Evolutionary conservation across 1,284 basidiomycete genomes (phyloP).

Genomic region (Marasmius oreades): DNA sequence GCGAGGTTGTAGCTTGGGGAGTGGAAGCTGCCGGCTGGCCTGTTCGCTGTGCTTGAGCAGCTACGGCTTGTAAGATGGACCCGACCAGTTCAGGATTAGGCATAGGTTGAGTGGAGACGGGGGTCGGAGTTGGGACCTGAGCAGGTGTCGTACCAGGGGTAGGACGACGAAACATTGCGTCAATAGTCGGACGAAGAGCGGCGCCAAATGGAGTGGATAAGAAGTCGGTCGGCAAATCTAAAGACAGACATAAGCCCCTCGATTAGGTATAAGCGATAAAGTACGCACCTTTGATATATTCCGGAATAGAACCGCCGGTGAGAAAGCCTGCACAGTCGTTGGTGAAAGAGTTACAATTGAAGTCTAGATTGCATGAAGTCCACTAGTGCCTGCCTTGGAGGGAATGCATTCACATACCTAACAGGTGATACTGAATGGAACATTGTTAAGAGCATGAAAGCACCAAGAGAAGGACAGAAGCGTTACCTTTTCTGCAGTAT

Average conservation of each 20-base stretch:
- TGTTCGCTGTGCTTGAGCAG: constrained; percentile 36
- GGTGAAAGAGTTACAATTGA: constrained; percentile 91
- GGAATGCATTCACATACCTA: constrained; percentile 51
- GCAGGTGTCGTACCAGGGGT: constrained; percentile 35
- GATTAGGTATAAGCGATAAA: neutral
- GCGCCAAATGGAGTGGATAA: constrained; percentile 88
- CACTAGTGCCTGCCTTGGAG: neutral
- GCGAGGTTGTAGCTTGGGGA: constrained; percentile 38
- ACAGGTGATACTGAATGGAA: constrained; percentile 75
- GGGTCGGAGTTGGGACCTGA: constrained; percentile 31
- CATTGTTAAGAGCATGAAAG: constrained; percentile 6
- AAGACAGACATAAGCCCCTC: constrained; percentile 1
- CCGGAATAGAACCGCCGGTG: constrained; percentile 75
- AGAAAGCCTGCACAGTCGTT: constrained; percentile 84
- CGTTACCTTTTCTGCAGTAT: constrained; percentile 81
- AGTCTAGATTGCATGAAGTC: constrained; percentile 43
- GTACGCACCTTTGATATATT: constrained; percentile 66
- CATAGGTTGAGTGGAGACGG: constrained; percentile 26
- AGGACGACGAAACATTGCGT: constrained; percentile 74
- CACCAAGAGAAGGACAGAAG: neutral
- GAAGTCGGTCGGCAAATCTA: constrained; percentile 86
- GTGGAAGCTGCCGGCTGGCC: constrained; percentile 22
- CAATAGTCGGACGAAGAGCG: constrained; percentile 84
- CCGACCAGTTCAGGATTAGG: constrained; percentile 52
- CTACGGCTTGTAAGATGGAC: constrained; percentile 62